Base-by-base conservation (phyloP, 306 rosid genomes). In the Lathyrus oleraceus region DNA sequence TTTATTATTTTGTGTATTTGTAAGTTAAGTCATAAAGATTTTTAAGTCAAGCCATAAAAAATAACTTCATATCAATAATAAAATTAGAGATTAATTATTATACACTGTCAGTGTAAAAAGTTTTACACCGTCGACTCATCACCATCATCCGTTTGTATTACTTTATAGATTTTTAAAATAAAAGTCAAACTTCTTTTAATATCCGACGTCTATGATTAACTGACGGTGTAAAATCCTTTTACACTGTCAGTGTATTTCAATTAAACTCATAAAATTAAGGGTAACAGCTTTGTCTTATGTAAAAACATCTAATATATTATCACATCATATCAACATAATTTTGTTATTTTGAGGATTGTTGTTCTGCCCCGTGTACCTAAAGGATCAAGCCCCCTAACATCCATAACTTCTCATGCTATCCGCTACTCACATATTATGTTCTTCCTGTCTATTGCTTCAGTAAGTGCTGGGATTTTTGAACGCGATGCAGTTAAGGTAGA, bases 401-500 rank as follows among this genome's bases (percentile, higher is more conserved):
- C 20, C 14, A 21, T 14, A 21, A 38, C 40, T n/a, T 78, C 27
- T 52, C 45, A 44, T 20, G 32, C 57, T 70, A 56, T 69, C 67
- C 45, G 12, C 36, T 60, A 56, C 44, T 61, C 67, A 62, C 65
- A 14, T 74, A 57, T 70, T 77, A 30, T 63, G 27, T 59, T 48
- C 49, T 75, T 61, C 70, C 54, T 62, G 39, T 73, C 14, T 58
- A 74, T 76, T 88, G 79, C 43, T 77, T 80, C 81, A 89, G 92
- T 83, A 38, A 80, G 84, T 63, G 82, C 84, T 47, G 92, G 96
- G 53, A 85, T 81, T 72, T 83, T 81, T 68, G 90, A 87, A 74
- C 85, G 85, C 42, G 96, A 81, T 38, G 70, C 86, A 71, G 87
- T 89, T 38, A 87, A 70, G 75, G 83, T 72, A 53, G 86, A 84